phyloP scores from a whole-genome alignment of 495 filamentous ascomycete species.

The Penicillium lagena region DNA sequence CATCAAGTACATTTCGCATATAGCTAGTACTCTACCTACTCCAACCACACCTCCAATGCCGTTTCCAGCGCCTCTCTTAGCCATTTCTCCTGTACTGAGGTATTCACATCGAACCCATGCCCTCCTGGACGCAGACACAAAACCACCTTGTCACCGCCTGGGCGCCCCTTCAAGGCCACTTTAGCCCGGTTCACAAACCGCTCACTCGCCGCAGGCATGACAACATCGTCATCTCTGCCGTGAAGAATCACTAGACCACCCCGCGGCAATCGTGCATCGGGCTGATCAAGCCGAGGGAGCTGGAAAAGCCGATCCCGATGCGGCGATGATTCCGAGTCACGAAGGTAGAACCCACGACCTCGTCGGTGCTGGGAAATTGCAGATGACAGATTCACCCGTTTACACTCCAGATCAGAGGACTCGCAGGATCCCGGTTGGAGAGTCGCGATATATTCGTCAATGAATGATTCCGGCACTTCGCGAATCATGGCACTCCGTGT shows the following conservation, averaged over 20 bases:
- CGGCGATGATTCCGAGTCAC: conserved; percentile 2
- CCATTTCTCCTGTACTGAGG: conserved; percentile 7
- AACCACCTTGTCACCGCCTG: conserved; percentile 7
- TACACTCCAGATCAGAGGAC: not conserved
- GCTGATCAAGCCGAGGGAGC: conserved; percentile 7
- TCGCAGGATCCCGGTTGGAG: conserved; percentile 2
- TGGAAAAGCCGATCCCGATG: conserved; percentile 6
- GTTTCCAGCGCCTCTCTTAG: conserved; percentile 3
- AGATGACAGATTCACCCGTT: not conserved
- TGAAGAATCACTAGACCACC: conserved; percentile 13
- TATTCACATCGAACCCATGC: conserved; percentile 13
- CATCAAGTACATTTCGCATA: no score
- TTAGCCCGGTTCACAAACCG: conserved; percentile 11
- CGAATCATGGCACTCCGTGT: not conserved
- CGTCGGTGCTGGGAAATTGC: not conserved
- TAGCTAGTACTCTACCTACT: no score
- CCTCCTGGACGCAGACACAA: conserved; percentile 6
- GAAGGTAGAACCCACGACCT: conserved; percentile 1
- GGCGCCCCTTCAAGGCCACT: conserved; percentile 3
- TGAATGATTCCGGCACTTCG: not conserved
- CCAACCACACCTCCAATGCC: conserved; percentile 1
- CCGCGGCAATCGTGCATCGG: conserved; percentile 7
- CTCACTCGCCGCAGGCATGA: conserved; percentile 4
- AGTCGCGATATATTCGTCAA: not conserved
- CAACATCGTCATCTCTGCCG: conserved; percentile 6